These are phyloP conservation scores for Aspergillus candidus DNA, from an alignment of 2,329 filamentous ascomycete genomes.

Conservation along the genomic window DNA sequence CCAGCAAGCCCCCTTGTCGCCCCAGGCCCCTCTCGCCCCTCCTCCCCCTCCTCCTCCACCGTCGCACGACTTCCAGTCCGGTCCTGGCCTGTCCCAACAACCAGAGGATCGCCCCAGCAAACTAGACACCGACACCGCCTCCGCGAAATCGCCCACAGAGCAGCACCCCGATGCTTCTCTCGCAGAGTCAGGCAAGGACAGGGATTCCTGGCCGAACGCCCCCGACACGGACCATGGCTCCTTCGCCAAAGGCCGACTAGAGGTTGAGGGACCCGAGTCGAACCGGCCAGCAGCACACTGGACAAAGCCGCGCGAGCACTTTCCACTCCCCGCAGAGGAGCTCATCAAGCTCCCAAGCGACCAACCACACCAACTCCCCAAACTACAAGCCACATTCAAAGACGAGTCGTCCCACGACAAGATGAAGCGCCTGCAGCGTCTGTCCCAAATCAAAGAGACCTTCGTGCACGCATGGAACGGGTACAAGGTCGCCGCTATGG, in stretches of 20 bases:
- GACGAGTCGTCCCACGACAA: slow-evolving; percentile 57
- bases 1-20: slow-evolving; percentile 7
- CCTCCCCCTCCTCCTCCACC: slow-evolving; percentile 10
- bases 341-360: slow-evolving; percentile 72
- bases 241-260: slow-evolving; percentile 30
- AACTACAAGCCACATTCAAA: slow-evolving; percentile 67
- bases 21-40: slow-evolving; percentile 7
- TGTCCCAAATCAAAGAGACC: slow-evolving; percentile 63
- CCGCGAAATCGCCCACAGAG: background rate
- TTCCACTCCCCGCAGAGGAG: slow-evolving; percentile 64
- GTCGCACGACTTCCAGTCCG: background rate
- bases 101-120: background rate
- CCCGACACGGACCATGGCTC: slow-evolving; percentile 7
- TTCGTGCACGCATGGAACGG: slow-evolving; percentile 75
- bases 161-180: background rate
- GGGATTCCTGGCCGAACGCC: background rate
- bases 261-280: slow-evolving; percentile 22
- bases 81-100: background rate
- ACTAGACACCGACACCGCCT: background rate
- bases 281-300: slow-evolving; percentile 54
- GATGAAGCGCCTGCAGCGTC: slow-evolving; percentile 58
- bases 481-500: slow-evolving; percentile 74
- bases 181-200: background rate
- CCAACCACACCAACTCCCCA: slow-evolving; percentile 62
- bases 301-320: slow-evolving; percentile 67